Conservation (phyloP, 1,284 basidiomycete species). For the Fomitopsis pinicola region DNA sequence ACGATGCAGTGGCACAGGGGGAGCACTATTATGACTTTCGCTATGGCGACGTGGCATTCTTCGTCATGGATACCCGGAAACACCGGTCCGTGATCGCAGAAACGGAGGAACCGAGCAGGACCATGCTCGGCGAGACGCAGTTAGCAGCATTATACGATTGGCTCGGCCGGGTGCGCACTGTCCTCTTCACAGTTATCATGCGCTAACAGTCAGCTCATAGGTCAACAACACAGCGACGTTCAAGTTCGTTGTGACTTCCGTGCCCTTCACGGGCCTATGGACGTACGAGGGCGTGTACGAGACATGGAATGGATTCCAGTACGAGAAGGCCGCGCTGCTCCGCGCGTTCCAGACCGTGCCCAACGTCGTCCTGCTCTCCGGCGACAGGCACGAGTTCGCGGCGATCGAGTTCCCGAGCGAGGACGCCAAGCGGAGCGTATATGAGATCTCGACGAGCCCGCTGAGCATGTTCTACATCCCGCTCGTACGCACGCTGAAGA, state of each 20-base stretch:
- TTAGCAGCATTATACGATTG: constrained; percentile 62
- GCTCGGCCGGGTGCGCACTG: constrained; percentile 45
- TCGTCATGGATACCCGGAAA: constrained; percentile 74
- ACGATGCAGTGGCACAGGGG: constrained; percentile 41
- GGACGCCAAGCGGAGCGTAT: constrained; percentile 32
- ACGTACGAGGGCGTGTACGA: constrained; percentile 61
- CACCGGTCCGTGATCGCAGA: constrained; percentile 49
- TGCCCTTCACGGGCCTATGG: constrained; percentile 81
- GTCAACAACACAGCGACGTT: constrained; percentile 75
- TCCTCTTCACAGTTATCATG: not conserved
- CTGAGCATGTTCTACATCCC: constrained; percentile 74
- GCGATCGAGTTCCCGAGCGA: constrained; percentile 57
- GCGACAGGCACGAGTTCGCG: constrained; percentile 81
- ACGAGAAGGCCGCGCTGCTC: constrained; percentile 59
- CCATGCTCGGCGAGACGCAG: constrained; percentile 75
- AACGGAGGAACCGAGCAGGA: constrained; percentile 40
- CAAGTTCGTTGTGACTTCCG: constrained; percentile 78
- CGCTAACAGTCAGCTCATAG: constrained; percentile 22
- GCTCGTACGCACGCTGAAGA: constrained; percentile 45
- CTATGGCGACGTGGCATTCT: constrained; percentile 72
- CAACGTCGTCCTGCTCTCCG: constrained; percentile 66
- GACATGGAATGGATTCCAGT: constrained; percentile 69
- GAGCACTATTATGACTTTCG: constrained; percentile 63
- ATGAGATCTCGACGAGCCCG: constrained; percentile 62
- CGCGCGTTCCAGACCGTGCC: constrained; percentile 62